phyloP scores from a whole-genome alignment of 148 eudicot genomes.

The Euryodendron excelsum region DNA sequence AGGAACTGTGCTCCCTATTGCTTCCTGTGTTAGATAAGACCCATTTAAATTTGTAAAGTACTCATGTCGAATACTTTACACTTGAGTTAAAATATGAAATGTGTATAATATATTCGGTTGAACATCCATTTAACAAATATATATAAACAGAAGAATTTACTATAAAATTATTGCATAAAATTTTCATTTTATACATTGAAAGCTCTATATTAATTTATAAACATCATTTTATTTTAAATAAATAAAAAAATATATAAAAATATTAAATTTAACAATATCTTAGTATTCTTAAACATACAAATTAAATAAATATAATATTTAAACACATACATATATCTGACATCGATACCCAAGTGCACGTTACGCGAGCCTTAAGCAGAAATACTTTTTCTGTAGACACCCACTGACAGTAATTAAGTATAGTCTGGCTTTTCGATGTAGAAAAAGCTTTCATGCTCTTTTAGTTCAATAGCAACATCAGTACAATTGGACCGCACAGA shows the following conservation, averaged over 20 bases:
- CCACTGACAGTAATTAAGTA: too few relatives aligned
- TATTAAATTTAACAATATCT: background rate
- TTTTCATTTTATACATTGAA: background rate
- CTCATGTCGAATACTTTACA: background rate
- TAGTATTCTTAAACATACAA: background rate
- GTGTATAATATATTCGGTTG: too few relatives aligned
- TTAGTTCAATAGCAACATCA: background rate
- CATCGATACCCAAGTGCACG: background rate
- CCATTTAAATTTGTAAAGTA: too few relatives aligned
- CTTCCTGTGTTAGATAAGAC: background rate
- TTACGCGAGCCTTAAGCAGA: background rate
- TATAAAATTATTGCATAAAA: background rate
- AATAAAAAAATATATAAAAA: background rate
- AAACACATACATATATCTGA: background rate
- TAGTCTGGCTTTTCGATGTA: background rate
- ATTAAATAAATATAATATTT: too few relatives aligned
- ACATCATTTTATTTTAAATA: background rate
- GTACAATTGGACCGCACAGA: background rate
- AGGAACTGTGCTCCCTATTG: too few relatives aligned
- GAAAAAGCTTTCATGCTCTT: background rate
- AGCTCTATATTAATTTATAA: background rate
- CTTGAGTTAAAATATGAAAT: too few relatives aligned
- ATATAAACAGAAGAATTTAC: too few relatives aligned
- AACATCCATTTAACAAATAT: too few relatives aligned
- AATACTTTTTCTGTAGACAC: background rate